Evolutionary conservation across 768 basidiomycete species (phyloP).

Genomic region (Kwoniella mangroviensis): DNA sequence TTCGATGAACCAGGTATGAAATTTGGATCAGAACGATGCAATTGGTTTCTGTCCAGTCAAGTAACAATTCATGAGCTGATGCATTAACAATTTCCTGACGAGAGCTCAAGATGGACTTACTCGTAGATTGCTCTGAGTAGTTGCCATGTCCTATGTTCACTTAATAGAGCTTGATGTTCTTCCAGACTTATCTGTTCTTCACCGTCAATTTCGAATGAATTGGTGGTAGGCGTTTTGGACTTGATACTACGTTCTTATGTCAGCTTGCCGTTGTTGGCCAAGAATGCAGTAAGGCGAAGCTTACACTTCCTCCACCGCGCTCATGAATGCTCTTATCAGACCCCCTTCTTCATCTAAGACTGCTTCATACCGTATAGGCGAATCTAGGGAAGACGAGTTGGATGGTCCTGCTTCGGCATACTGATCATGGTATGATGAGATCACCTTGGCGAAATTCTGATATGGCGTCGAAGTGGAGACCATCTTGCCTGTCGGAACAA

Average conservation of each 20-base stretch:
- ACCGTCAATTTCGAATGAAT: slow-evolving; percentile 26
- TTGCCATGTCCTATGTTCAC: slow-evolving; percentile 54
- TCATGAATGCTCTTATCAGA: slow-evolving; percentile 41
- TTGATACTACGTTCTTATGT: slow-evolving; percentile 24
- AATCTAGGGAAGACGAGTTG: slow-evolving; percentile 36
- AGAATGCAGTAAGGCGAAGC: neutral
- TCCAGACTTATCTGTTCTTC: slow-evolving; percentile 42
- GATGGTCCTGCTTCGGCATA: slow-evolving; percentile 49
- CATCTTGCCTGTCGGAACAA: slow-evolving; percentile 12
- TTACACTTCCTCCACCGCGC: slow-evolving; percentile 41
- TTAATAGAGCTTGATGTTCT: slow-evolving; percentile 38
- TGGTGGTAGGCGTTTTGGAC: slow-evolving; percentile 20
- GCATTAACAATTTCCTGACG: neutral
- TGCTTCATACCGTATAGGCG: slow-evolving; percentile 40
- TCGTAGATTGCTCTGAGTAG: slow-evolving; percentile 43
- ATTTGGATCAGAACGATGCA: slow-evolving; percentile 36
- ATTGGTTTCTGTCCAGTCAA: slow-evolving; percentile 32
- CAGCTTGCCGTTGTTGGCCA: no score
- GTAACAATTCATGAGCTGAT: neutral
- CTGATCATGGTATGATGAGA: slow-evolving; percentile 47
- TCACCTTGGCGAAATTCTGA: slow-evolving; percentile 43
- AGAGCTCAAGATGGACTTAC: slow-evolving; percentile 27
- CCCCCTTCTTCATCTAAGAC: slow-evolving; percentile 48
- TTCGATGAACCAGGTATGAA: slow-evolving; percentile 36
- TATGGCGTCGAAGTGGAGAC: slow-evolving; percentile 29